These are phyloP conservation scores for Solanum bulbocastanum DNA, from an alignment of 257 asterid genomes.

Conservation along the genomic window DNA sequence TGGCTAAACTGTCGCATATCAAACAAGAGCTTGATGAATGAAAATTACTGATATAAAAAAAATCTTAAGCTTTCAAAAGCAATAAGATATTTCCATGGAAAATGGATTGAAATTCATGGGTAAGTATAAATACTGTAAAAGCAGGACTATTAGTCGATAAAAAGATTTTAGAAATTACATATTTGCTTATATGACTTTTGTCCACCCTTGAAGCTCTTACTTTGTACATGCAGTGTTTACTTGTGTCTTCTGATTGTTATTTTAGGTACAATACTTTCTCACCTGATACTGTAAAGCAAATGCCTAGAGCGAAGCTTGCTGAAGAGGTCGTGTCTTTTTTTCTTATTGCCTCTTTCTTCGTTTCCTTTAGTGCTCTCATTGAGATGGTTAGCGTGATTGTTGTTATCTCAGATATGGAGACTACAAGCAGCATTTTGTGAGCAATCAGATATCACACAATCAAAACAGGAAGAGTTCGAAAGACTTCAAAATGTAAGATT, in stretches of 20 bases:
- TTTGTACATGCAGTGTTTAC: not conserved
- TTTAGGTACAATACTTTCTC: conserved; percentile 76
- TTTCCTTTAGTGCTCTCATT: not conserved
- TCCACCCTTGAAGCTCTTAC: not conserved
- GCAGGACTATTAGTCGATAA: not conserved
- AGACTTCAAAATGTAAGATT: conserved; percentile 62
- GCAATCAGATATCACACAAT: conserved; percentile 67
- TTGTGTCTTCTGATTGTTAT: not conserved
- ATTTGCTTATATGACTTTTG: not conserved
- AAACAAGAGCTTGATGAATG: not conserved
- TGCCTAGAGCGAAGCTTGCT: conserved; percentile 78
- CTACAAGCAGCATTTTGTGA: conserved; percentile 67
- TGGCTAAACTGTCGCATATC: not conserved
- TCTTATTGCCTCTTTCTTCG: not conserved
- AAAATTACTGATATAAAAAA: not conserved
- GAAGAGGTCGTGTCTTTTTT: conserved; percentile 48
- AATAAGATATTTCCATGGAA: not conserved
- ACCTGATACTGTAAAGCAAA: conserved; percentile 75
- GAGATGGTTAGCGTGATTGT: not conserved
- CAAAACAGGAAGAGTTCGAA: conserved; percentile 84
- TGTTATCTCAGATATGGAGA: conserved; percentile 57
- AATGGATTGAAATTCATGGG: too few species aligned
- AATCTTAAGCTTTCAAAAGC: not conserved
- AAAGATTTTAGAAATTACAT: not conserved
- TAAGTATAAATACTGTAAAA: not conserved